phyloP scores from a whole-genome alignment of 2,329 filamentous ascomycete genomes.

The Beauveria sp. region DNA sequence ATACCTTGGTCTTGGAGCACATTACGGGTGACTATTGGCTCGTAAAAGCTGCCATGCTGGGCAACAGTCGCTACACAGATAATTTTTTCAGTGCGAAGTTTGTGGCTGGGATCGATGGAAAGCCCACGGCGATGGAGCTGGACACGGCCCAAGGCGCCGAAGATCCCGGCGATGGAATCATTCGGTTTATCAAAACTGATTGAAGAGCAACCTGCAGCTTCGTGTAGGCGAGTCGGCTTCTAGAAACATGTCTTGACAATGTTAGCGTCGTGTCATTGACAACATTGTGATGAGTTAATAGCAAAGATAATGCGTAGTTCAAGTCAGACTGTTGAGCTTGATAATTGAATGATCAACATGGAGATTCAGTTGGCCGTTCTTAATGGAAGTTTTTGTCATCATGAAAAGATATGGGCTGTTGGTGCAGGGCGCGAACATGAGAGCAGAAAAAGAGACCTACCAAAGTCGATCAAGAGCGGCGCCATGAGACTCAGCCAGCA shows the following conservation, averaged over 20 bases:
- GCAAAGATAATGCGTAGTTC: conserved; percentile 9
- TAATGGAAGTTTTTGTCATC: conserved; percentile 51
- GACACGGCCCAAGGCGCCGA: background rate
- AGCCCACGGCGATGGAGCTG: background rate
- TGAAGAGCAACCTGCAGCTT: background rate
- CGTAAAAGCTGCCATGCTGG: background rate
- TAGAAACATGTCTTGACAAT: background rate
- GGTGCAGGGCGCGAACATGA: conserved; percentile 12
- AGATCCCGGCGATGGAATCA: background rate
- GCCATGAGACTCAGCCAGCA: background rate
- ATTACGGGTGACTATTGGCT: conserved; percentile 11
- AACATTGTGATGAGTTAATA: background rate
- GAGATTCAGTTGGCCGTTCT: conserved; percentile 59
- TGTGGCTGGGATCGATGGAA: conserved; percentile 1
- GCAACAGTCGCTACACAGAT: background rate
- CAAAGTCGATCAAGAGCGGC: background rate
- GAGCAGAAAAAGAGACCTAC: conserved; percentile 3
- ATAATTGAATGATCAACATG: conserved; percentile 49
- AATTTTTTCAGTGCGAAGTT: background rate
- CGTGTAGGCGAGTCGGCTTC: background rate
- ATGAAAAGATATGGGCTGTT: conserved; percentile 22
- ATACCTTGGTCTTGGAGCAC: conserved; percentile 5
- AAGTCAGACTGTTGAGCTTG: conserved; percentile 60
- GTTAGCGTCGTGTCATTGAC: background rate
- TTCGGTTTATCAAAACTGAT: background rate